Base-by-base conservation (phyloP, 768 basidiomycete species). In the Kwoniella pini region DNA sequence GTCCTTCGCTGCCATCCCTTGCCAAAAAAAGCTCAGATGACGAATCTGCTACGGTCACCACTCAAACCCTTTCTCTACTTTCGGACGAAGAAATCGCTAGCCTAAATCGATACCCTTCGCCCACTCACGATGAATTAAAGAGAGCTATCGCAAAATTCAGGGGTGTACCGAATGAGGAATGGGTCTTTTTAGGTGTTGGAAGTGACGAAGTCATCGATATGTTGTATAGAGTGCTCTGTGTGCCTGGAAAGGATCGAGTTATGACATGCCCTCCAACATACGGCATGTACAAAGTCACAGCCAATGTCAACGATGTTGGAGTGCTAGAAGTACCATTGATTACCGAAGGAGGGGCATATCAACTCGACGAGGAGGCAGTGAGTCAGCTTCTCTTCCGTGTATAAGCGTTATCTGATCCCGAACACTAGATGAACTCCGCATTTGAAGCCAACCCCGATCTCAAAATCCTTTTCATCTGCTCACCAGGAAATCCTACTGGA, bases 141-240 rank as follows among this genome's bases (percentile, higher is more conserved):
- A 60, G 80, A 4, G 84, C 85, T 22, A 86, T 97, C 59, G 90
- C 88, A 12, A 74, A 81, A 3, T 81, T 97, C 36, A 85, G 96
- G 15, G 82, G 82, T 5, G 80, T 97, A 0, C 85, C 89, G 1
- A 81, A 78, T 48, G 80, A 80, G 40, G 83, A 87, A 59, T 83
- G 90, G 70, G 85, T 97, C 39, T 97, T 97, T 75, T 84, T 99
- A 2, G 96, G 96, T 2, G 96, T 98, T 0, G 96, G 96, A 2
- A 92, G 90, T 0, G 96, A 99, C 79, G 96, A 99, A 71, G 87
- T 93, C 40, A 93, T 98, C 67, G 96, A 99, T 75, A 81, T 98
- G 55, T 82, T 98, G 48, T 93, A 95, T 81, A 85, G 96, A 17
- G 86, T 98, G 30, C 87, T 89, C 64, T 93, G 94, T 67, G 80